Conservation (phyloP, 2,329 filamentous ascomycete species). For the Colletotrichum destructivum region DNA sequence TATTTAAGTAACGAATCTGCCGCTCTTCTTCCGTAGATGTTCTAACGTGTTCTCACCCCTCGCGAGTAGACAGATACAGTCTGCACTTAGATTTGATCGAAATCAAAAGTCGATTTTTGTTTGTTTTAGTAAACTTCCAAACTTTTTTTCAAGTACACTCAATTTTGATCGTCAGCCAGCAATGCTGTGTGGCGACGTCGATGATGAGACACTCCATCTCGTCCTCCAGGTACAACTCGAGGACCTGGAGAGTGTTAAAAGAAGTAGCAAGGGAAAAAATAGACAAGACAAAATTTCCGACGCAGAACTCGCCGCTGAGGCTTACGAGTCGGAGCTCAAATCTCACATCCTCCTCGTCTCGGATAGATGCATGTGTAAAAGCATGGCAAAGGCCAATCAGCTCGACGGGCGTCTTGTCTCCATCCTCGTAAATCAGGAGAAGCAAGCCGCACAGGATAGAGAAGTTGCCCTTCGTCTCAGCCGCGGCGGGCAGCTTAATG, state of each 20-base stretch:
- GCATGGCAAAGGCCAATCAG: slow-evolving; percentile 45
- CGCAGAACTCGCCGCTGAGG: slow-evolving; percentile 32
- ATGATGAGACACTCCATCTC: neutral
- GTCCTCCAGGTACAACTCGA: neutral
- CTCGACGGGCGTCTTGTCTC: slow-evolving; percentile 40
- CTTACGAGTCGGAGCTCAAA: slow-evolving; percentile 41
- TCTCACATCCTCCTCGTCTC: slow-evolving; percentile 5
- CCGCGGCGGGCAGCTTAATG: neutral
- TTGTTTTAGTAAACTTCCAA: too few relatives aligned
- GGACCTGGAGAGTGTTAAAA: neutral
- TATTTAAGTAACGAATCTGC: too few relatives aligned
- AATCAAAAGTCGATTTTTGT: too few relatives aligned
- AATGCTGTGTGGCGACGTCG: neutral
- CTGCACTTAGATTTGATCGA: too few relatives aligned
- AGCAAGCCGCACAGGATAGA: slow-evolving; percentile 16
- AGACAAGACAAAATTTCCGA: slow-evolving; percentile 28
- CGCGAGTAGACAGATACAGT: too few relatives aligned
- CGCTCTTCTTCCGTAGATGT: too few relatives aligned
- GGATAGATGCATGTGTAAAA: slow-evolving; percentile 43
- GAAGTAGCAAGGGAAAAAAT: neutral
- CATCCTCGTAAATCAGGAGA: slow-evolving; percentile 7
- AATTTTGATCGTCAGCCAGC: neutral
- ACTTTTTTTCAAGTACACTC: too few relatives aligned
- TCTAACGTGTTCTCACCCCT: too few relatives aligned
- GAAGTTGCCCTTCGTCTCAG: slow-evolving; percentile 5